Evolutionary conservation across 2,329 filamentous ascomycete genomes (phyloP).

Genomic region (Sarocladium brachiariae): DNA sequence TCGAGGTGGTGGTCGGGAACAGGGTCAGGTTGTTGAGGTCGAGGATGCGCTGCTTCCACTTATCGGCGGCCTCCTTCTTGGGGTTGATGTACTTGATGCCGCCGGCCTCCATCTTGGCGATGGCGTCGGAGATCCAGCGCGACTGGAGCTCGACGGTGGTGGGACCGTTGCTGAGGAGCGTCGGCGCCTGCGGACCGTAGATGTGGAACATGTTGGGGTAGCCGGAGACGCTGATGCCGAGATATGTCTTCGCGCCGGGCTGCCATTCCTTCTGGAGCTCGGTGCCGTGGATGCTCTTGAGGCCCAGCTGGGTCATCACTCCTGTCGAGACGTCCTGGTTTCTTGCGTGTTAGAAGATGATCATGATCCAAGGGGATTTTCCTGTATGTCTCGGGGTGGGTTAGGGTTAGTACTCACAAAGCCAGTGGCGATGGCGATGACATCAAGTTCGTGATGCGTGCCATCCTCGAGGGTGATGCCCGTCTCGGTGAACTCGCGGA

Average conservation of each 20-base stretch:
- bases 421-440: conserved; percentile 38
- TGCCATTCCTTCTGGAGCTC: conserved; percentile 36
- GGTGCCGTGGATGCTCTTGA: conserved; percentile 31
- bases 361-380: too few relatives aligned
- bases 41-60: conserved; percentile 44
- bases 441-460: conserved; percentile 34
- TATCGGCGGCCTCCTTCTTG: conserved; percentile 33
- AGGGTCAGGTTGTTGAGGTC: conserved; percentile 38
- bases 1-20: conserved; percentile 41
- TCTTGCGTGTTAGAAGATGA: neutral
- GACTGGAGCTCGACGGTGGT: conserved; percentile 48
- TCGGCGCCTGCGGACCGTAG: conserved; percentile 52
- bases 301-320: conserved; percentile 38
- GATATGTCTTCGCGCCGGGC: conserved; percentile 33
- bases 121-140: conserved; percentile 45
- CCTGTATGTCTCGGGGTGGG: too few relatives aligned
- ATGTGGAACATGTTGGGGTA: conserved; percentile 46
- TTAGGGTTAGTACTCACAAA: conserved; percentile 28
- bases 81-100: conserved; percentile 45
- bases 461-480: conserved; percentile 34
- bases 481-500: conserved; percentile 33
- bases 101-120: conserved; percentile 39
- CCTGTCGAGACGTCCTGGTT: conserved; percentile 3
- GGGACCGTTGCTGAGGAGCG: conserved; percentile 49
- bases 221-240: conserved; percentile 35